phyloP scores from a whole-genome alignment of 2,329 filamentous ascomycete genomes.

The Fusarium nurragi region DNA sequence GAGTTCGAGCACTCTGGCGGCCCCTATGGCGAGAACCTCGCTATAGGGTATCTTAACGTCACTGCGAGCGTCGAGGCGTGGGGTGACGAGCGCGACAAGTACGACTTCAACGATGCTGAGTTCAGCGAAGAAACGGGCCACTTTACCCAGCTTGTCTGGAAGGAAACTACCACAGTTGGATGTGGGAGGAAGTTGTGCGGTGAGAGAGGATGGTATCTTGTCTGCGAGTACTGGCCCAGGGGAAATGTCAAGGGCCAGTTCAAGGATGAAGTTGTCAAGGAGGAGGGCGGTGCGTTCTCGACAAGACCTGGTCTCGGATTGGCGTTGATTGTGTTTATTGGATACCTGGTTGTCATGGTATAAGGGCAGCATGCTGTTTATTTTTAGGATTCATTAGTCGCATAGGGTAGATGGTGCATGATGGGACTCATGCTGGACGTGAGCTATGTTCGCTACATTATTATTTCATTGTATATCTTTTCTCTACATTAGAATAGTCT shows the following conservation, averaged over 20 bases:
- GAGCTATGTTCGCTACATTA: conserved; percentile 4
- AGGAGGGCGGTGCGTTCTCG: conserved; percentile 26
- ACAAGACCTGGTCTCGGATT: conserved; percentile 28
- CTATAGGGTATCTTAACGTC: conserved; percentile 70
- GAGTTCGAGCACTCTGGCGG: conserved; percentile 66
- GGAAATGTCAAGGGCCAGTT: conserved; percentile 70
- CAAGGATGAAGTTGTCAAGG: conserved; percentile 48
- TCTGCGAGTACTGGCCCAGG: conserved; percentile 75
- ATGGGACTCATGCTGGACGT: conserved; percentile 27
- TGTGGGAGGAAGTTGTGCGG: conserved; percentile 59
- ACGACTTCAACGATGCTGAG: conserved; percentile 65
- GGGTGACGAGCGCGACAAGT: conserved; percentile 64
- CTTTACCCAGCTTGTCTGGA: conserved; percentile 80
- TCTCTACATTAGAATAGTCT: not conserved
- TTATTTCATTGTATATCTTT: conserved; percentile 12
- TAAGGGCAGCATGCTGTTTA: not conserved
- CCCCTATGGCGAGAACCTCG: conserved; percentile 79
- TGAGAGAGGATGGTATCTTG: conserved; percentile 69
- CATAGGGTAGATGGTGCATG: conserved; percentile 2
- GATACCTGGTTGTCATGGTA: conserved; percentile 24
- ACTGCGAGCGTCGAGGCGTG: conserved; percentile 70
- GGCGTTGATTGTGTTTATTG: conserved; percentile 27
- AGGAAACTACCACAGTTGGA: conserved; percentile 66
- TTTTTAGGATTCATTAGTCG: not conserved
- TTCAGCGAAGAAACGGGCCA: conserved; percentile 72